These are phyloP conservation scores for Selenicereus undatus DNA, from an alignment of 148 eudicot species.

Conservation along the genomic window DNA sequence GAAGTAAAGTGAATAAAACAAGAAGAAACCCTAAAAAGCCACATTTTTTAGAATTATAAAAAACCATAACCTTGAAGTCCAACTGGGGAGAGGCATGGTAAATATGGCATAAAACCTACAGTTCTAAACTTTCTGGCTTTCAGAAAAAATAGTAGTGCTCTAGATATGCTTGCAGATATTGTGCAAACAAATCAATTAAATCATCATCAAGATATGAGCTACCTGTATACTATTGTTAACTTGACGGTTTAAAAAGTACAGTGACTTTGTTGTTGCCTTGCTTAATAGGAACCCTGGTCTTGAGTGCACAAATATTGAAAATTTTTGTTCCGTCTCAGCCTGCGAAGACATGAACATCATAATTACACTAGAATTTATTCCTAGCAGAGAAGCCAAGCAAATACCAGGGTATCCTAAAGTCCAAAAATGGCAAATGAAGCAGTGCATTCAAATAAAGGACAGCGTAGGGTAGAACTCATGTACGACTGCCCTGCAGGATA, in stretches of 20 bases:
- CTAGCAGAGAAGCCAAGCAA: neutral
- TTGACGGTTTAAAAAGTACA: slow-evolving; percentile 72
- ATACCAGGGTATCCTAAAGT: neutral
- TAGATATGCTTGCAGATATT: neutral
- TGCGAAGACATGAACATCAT: slow-evolving; percentile 26
- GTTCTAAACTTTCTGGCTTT: neutral
- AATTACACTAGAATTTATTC: neutral
- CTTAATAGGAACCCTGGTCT: slow-evolving; percentile 82
- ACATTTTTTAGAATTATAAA: neutral
- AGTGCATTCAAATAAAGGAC: neutral
- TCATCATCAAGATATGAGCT: slow-evolving; percentile 16
- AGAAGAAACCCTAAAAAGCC: neutral
- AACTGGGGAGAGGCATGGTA: neutral
- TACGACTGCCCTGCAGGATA: neutral
- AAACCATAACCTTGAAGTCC: neutral
- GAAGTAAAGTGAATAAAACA: neutral
- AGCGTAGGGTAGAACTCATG: neutral
- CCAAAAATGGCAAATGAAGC: neutral
- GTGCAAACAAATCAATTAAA: neutral
- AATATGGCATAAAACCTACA: neutral
- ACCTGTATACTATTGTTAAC: slow-evolving; percentile 85
- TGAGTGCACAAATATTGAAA: slow-evolving; percentile 81
- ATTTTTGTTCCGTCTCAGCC: slow-evolving; percentile 67
- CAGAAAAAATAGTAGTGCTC: neutral
- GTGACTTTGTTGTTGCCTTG: slow-evolving; percentile 72